These are phyloP conservation scores for Debaryomycetaceae sp. DNA, from an alignment of 1,139 yeast species.

Conservation along the genomic window DNA sequence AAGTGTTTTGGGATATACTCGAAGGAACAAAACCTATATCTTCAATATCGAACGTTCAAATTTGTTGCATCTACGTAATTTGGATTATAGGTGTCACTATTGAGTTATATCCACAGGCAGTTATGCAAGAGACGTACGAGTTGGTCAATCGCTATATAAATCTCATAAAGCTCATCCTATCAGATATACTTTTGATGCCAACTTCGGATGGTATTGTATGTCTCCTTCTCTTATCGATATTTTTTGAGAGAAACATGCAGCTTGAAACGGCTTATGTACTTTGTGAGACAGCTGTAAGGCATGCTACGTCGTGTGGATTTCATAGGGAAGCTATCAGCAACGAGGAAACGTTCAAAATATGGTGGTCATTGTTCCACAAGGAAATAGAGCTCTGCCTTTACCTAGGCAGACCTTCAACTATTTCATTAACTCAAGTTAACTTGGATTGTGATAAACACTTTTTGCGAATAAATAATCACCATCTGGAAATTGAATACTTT, in stretches of 20 bases:
- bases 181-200: slow-evolving; percentile 42
- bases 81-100: too few species aligned
- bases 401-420: slow-evolving; percentile 15
- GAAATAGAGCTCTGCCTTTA: slow-evolving; percentile 9
- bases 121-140: too few species aligned
- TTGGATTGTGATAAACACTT: too few species aligned
- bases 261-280: slow-evolving; percentile 45
- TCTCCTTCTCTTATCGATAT: slow-evolving; percentile 33
- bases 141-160: slow-evolving; percentile 12
- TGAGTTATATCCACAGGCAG: too few species aligned
- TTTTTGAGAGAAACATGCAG: slow-evolving; percentile 37
- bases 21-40: too few species aligned
- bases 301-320: slow-evolving; percentile 42
- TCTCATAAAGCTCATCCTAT: slow-evolving; percentile 33
- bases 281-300: slow-evolving; percentile 38
- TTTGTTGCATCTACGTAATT: too few species aligned
- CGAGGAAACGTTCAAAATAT: slow-evolving; percentile 9
- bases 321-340: slow-evolving; percentile 15
- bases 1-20: too few species aligned
- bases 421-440: too few species aligned
- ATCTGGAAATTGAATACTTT: too few species aligned
- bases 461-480: too few species aligned
- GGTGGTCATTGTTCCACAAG: slow-evolving; percentile 15
- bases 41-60: too few species aligned
- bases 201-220: slow-evolving; percentile 40